Percentiles rank a stretch among this genome's conserved stretches.
phyloP scores from a whole-genome alignment of 495 filamentous ascomycete species.

The Penicillium alfredii region DNA sequence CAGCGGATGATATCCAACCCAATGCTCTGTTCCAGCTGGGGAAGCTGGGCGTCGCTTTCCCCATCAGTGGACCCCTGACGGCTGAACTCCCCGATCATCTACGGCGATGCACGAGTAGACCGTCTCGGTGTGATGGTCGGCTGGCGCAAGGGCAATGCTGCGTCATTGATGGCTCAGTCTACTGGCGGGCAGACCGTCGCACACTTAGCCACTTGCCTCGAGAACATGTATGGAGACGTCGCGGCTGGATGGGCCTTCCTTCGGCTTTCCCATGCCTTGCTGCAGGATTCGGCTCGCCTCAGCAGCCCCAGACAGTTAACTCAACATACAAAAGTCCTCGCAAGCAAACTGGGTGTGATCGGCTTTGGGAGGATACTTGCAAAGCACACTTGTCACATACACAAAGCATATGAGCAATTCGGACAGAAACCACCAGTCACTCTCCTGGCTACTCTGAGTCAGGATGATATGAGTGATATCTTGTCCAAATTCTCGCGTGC shows the following conservation, averaged over 20 bases:
- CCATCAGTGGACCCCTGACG: slow-evolving; percentile 2
- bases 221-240: no score
- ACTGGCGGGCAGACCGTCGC: slow-evolving; percentile 6
- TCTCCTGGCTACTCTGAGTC: no score
- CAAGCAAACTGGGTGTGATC: no score
- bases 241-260: neutral
- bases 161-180: slow-evolving; percentile 5
- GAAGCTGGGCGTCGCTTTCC: slow-evolving; percentile 6
- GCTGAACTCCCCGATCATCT: slow-evolving; percentile 4
- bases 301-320: no score
- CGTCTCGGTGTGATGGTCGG: slow-evolving; percentile 2
- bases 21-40: slow-evolving; percentile 4
- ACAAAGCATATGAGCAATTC: no score
- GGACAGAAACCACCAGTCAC: no score
- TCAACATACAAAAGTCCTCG: no score
- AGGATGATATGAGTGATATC: no score
- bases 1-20: slow-evolving; percentile 5
- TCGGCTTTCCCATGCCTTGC: neutral
- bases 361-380: no score
- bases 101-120: slow-evolving; percentile 1
- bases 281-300: neutral
- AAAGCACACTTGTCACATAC: no score
- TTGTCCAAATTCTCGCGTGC: no score
- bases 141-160: slow-evolving; percentile 8
- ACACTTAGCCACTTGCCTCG: slow-evolving; percentile 1